Evolutionary conservation across 2,329 filamentous ascomycete genomes (phyloP).

Genomic region (Cephalotrichum gorgonifer): DNA sequence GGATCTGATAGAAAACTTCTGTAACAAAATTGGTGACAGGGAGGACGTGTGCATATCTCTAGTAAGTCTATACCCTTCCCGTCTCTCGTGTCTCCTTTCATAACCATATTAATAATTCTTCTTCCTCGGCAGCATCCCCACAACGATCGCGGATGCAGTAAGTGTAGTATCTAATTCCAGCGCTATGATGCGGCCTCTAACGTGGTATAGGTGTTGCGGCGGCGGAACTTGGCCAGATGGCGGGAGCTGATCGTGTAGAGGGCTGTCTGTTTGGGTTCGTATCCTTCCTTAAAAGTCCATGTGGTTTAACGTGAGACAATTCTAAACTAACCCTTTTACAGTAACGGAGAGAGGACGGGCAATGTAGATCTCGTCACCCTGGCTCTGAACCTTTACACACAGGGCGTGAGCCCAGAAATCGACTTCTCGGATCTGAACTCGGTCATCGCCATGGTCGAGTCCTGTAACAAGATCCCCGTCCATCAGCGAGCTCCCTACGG

Average conservation of each 20-base stretch:
- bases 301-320: not conserved
- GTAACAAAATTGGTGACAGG: conserved; percentile 69
- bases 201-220: conserved; percentile 54
- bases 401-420: conserved; percentile 68
- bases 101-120: not conserved
- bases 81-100: not conserved
- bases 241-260: conserved; percentile 79
- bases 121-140: conserved; percentile 60
- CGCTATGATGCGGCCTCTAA: not conserved
- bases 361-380: conserved; percentile 4
- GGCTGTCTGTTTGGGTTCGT: conserved; percentile 64
- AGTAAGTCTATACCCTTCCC: conserved; percentile 23
- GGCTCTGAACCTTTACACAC: conserved; percentile 42
- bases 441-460: conserved; percentile 55
- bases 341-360: conserved; percentile 37
- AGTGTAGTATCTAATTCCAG: not conserved
- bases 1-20: conserved; percentile 95
- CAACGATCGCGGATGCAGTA: conserved; percentile 70
- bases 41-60: conserved; percentile 83
- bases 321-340: not conserved
- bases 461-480: conserved; percentile 78
- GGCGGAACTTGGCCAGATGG: conserved; percentile 84
- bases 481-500: conserved; percentile 76
- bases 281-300: not conserved
- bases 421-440: conserved; percentile 43